phyloP scores from a whole-genome alignment of 2,329 filamentous ascomycete genomes.

The Botrytis sinoallii region DNA sequence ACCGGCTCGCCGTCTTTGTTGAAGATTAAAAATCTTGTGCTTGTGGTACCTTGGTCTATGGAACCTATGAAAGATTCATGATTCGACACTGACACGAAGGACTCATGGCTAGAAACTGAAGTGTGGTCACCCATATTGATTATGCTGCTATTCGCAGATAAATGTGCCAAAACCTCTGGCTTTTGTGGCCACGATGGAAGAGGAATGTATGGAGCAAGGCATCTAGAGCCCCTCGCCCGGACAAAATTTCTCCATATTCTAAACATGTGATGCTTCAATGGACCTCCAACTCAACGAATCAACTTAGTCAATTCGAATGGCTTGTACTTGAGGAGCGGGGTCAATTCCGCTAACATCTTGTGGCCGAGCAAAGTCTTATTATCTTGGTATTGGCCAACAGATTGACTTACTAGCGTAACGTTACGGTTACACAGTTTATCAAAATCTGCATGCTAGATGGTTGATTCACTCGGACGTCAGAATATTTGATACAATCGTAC shows the following conservation, averaged over 20 bases:
- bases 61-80: conserved; percentile 60
- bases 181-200: conserved; percentile 10
- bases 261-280: neutral
- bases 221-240: neutral
- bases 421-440: neutral
- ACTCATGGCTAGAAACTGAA: conserved; percentile 10
- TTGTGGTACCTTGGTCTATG: conserved; percentile 79
- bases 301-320: neutral
- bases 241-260: neutral
- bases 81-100: conserved; percentile 49
- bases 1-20: conserved; percentile 66
- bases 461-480: neutral
- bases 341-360: conserved; percentile 3
- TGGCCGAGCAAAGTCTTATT: neutral
- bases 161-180: neutral
- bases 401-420: conserved; percentile 1
- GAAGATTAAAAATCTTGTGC: conserved; percentile 75
- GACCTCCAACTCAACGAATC: neutral
- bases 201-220: neutral
- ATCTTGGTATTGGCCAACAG: neutral
- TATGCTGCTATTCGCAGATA: neutral
- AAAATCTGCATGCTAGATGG: neutral
- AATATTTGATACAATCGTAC: neutral
- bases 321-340: neutral
- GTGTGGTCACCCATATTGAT: conserved; percentile 20